phyloP scores from a whole-genome alignment of 805 yeast genomes.

The Lachancea dasiensis region DNA sequence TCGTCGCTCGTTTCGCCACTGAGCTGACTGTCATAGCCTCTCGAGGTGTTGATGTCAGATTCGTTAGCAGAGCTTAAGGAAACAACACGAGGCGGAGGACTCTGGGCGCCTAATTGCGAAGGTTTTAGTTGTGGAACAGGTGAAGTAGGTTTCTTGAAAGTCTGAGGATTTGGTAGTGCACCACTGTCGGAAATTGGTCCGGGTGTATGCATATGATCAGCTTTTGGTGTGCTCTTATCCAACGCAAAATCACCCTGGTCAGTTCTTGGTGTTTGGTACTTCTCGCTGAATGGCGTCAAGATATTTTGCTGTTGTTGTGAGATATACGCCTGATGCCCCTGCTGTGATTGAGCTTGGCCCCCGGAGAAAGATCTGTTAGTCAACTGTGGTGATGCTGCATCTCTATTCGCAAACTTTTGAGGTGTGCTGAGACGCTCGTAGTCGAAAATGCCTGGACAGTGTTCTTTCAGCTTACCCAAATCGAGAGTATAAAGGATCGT shows the following conservation, averaged over 20 bases:
- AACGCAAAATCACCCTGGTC: conserved; percentile 8
- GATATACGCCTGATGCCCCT: too few relatives aligned
- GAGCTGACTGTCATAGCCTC: conserved; percentile 1
- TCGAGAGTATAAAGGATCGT: conserved; percentile 63
- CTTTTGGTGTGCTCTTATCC: conserved; percentile 2
- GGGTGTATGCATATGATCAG: too few relatives aligned
- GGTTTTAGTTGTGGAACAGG: conserved; percentile 7
- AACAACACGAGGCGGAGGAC: conserved; percentile 10
- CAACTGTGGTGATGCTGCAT: conserved; percentile 9
- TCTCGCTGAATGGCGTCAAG: conserved; percentile 13
- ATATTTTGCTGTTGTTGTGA: conserved; percentile 13
- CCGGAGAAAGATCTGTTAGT: conserved; percentile 1
- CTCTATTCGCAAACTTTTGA: conserved; percentile 13
- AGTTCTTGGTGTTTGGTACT: conserved; percentile 8
- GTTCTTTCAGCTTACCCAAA: conserved; percentile 31
- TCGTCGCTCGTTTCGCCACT: conserved; percentile 4
- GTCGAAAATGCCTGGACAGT: conserved; percentile 38
- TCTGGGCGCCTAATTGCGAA: background rate
- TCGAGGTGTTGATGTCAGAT: conserved; percentile 4
- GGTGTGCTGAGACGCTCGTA: conserved; percentile 29
- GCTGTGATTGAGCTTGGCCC: too few relatives aligned
- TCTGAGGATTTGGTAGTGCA: conserved; percentile 2
- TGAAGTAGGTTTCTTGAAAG: conserved; percentile 7
- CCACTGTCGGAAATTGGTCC: background rate
- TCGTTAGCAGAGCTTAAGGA: conserved; percentile 9